A percentile compares a stretch with the other conserved stretches of the same genome.
Evolutionary conservation across 805 yeast genomes (phyloP).

Genomic region (Crinitomyces ghanaensis): DNA sequence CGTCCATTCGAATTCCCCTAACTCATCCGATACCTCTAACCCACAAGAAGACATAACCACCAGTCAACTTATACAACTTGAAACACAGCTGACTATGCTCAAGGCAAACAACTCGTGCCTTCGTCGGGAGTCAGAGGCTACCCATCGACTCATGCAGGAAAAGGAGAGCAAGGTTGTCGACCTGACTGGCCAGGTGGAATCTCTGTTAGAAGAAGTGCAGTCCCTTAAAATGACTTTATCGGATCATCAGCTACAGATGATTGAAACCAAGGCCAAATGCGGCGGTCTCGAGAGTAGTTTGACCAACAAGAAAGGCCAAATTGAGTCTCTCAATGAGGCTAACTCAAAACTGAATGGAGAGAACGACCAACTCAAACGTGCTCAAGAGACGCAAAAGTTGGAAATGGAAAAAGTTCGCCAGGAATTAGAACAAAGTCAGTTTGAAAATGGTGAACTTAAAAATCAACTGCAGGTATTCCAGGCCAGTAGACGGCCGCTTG

Average conservation of each 20-base stretch:
- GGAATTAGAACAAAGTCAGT: conserved; percentile 13
- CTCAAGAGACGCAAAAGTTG: conserved; percentile 8
- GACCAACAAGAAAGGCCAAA: conserved; percentile 1
- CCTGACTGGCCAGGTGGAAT: too few relatives aligned
- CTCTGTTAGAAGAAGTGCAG: too few relatives aligned
- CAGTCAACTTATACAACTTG: conserved; percentile 7
- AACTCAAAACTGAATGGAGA: too few relatives aligned
- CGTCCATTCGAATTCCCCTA: too few relatives aligned
- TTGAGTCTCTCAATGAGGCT: too few relatives aligned
- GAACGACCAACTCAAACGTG: conserved; percentile 7
- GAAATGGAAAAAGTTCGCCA: too few relatives aligned
- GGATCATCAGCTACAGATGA: conserved; percentile 7
- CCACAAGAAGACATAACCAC: too few relatives aligned
- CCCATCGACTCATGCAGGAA: conserved; percentile 6
- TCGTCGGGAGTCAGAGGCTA: conserved; percentile 11
- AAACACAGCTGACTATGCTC: conserved; percentile 16
- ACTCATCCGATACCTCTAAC: neutral
- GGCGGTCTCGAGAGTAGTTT: conserved; percentile 6
- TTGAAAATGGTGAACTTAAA: conserved; percentile 20
- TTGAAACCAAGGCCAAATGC: conserved; percentile 7
- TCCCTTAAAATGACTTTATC: too few relatives aligned
- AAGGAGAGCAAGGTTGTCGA: conserved; percentile 13
- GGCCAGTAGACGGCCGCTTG: conserved; percentile 17
- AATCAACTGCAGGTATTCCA: conserved; percentile 23
- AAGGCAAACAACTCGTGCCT: conserved; percentile 13